Percentiles rank a stretch among this genome's conserved stretches.
Evolutionary conservation across 495 filamentous ascomycete species (phyloP).

Genomic region (Hamigera avellanea): DNA sequence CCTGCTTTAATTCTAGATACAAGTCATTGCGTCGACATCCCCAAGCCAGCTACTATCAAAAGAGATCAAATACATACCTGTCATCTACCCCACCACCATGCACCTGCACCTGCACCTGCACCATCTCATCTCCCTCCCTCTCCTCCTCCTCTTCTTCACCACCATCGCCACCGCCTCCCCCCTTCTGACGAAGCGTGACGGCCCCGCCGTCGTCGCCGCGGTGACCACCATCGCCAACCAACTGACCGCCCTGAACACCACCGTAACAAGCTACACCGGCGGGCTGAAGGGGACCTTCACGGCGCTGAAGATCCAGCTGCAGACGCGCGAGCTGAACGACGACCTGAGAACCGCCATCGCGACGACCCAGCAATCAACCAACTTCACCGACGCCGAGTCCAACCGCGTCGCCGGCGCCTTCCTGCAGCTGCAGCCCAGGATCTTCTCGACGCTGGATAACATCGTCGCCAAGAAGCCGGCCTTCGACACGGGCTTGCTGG

Average conservation of each 20-base stretch:
- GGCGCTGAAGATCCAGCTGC: constrained; percentile 11
- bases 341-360: constrained; percentile 8
- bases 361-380: constrained; percentile 7
- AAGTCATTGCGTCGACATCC: too few relatives aligned
- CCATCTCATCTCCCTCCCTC: too few relatives aligned
- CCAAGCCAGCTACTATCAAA: too few relatives aligned
- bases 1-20: too few relatives aligned
- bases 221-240: constrained; percentile 6
- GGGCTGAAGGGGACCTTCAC: constrained; percentile 8
- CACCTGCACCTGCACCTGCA: too few relatives aligned
- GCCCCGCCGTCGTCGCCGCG: constrained; percentile 8
- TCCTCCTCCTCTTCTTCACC: constrained; percentile 4
- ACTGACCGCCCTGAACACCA: constrained; percentile 11
- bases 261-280: constrained; percentile 11
- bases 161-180: constrained; percentile 3
- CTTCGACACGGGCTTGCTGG: constrained; percentile 11
- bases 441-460: constrained; percentile 11
- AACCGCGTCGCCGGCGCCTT: constrained; percentile 7
- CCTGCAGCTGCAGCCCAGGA: constrained; percentile 9
- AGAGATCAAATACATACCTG: too few relatives aligned
- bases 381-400: constrained; percentile 11
- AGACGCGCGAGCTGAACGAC: constrained; percentile 3
- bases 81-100: too few relatives aligned
- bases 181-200: constrained; percentile 9
- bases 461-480: constrained; percentile 10